These are phyloP conservation scores for Lactarius indigo DNA, from an alignment of 768 basidiomycete genomes.

Conservation along the genomic window DNA sequence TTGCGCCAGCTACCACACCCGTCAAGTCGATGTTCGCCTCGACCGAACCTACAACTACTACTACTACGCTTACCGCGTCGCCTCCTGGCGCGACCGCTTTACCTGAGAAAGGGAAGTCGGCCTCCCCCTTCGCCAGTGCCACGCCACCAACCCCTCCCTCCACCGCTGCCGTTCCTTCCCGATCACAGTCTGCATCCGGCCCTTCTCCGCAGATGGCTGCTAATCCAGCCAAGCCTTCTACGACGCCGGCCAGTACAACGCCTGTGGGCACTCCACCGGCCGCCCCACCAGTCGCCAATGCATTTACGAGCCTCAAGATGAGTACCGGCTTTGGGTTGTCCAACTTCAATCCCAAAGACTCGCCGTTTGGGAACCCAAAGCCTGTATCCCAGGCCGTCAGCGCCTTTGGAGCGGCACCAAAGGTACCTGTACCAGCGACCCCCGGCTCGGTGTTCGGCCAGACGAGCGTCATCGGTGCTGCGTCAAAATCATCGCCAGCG, in stretches of 20 bases:
- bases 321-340: conserved; percentile 20
- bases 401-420: conserved; percentile 19
- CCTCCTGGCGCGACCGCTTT: not conserved
- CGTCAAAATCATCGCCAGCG: conserved; percentile 16
- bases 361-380: conserved; percentile 29
- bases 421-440: conserved; percentile 29
- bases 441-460: conserved; percentile 38
- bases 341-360: conserved; percentile 25
- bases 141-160: conserved; percentile 8
- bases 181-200: not conserved
- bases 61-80: conserved; percentile 19
- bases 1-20: conserved; percentile 4
- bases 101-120: not conserved
- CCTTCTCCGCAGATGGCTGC: conserved; percentile 1
- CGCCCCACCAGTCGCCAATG: conserved; percentile 19
- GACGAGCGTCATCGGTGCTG: conserved; percentile 24
- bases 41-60: not conserved
- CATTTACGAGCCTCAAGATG: conserved; percentile 24
- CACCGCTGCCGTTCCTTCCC: not conserved
- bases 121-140: not conserved
- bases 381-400: conserved; percentile 21
- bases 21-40: conserved; percentile 5
- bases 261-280: conserved; percentile 27
- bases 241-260: conserved; percentile 23
- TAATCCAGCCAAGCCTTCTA: not conserved